Evolutionary conservation across 1,284 basidiomycete genomes (phyloP), one percentile per base, ranked within the genome.

Genomic region (Cutaneotrichosporon daszewskae): DNA sequence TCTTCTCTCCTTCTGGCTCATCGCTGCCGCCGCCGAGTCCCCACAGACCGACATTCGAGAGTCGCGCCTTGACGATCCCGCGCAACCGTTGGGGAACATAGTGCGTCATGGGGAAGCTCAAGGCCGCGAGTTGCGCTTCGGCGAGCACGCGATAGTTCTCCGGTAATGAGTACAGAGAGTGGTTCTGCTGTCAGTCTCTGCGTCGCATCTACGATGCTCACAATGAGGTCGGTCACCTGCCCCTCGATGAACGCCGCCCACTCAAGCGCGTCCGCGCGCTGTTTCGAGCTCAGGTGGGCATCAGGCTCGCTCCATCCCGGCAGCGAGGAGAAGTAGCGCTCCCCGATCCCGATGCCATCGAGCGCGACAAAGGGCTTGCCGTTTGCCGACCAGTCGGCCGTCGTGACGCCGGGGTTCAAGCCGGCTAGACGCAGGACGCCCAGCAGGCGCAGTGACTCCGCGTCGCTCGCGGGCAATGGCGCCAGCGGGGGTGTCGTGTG

Each of bases 211-310:
- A 26, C 6, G 25, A 28, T 4, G 57, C 67, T 43, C 32, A 69
- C 67, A 13, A 66, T 51, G 0, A 71, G 55, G 40, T 71, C 68
- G 2, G 58, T 53, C 9, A 68, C 45, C 19, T 56, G 55, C n/a
- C 54, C 56, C 19, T 69, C 59, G 29, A 71, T 62, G 42, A 62
- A 66, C 3, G 64, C 52, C 43, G 52, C 52, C 68, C 68, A 71
- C 7, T 51, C 45, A 5, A 51, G 32, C 3, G 47, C 39, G 23
- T 71, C 64, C 3, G 61, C 55, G 20, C 45, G 53, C 24, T 68
- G 58, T 12, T 33, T 28, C 3, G 25, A 22, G 1, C 44, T 44
- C 5, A 69, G 53, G 1, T 40, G 45, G 9, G 12, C n/a, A 41
- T 68, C 64, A 6, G 57, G 54, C 37, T 66, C 55, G 20, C 45